Conservation (phyloP, 2,329 filamentous ascomycete species). For the Bipolaris gigantea region DNA sequence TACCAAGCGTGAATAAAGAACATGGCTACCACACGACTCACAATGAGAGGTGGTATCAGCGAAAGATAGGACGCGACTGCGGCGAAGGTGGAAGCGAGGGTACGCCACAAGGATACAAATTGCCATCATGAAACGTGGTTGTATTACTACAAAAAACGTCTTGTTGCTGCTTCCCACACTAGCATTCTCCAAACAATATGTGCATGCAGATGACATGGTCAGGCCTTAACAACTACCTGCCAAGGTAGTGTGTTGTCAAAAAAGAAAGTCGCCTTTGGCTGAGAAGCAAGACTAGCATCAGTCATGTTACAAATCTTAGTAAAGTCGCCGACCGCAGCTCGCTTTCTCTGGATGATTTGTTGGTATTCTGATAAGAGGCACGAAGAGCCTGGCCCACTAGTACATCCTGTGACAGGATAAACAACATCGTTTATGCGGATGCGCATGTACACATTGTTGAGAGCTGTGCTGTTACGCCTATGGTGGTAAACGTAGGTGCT, state of each 20-base stretch:
- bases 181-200: neutral
- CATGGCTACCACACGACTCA: neutral
- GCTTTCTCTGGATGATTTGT: conserved; percentile 50
- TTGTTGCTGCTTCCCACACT: neutral
- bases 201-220: neutral
- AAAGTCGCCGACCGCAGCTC: conserved; percentile 54
- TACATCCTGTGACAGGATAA: conserved; percentile 61
- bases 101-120: neutral
- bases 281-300: conserved; percentile 7
- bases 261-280: conserved; percentile 32
- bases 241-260: conserved; percentile 31
- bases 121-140: neutral
- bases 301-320: conserved; percentile 48
- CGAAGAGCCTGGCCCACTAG: conserved; percentile 54
- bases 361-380: conserved; percentile 39
- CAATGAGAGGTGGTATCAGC: neutral
- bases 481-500: neutral
- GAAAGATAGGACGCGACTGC: neutral
- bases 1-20: neutral
- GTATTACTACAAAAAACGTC: neutral
- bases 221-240: conserved; percentile 29
- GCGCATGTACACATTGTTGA: conserved; percentile 25
- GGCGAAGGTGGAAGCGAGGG: too few species aligned
- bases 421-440: conserved; percentile 32
- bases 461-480: conserved; percentile 3